Evolutionary conservation across 495 filamentous ascomycete species (phyloP), one percentile per base, ranked within the genome.

Genomic region (Penicillium cosmopolitanum): DNA sequence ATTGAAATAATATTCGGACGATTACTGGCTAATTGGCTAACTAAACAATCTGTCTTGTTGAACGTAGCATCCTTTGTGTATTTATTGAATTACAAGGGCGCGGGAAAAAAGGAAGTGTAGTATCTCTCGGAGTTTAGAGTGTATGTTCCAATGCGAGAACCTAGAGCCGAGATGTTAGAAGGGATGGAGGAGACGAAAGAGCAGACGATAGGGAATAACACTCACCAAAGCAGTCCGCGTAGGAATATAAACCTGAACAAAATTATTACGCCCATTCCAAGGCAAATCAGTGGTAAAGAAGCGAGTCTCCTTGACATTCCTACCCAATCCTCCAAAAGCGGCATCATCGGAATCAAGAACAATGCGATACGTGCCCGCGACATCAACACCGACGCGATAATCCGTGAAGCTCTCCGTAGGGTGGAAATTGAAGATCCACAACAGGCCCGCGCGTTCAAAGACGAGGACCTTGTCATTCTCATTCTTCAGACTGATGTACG

Each of bases 381-480:
- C 77, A 51, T 98, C 91, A 50, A 98, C 83, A 1, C 95, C 95
- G 56, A 98, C 87, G 18, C 96, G 83, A 68, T 97, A 98, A 70
- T 98, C 96, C 16, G 91, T 85, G 71, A 88, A 98, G 80, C 91
- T 96, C 44, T 88, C 66, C n/a, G 84, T 84, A 5, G 91, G 88
- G 70, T 97, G 87, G 82, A 97, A 97, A 75, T 98, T 98, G 82
- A 98, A 98, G 64, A 97, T 84, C 84, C 91, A 98, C 34, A 98
- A 78, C 43, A 97, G 72, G 0, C 93, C 93, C 4, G 86, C 95
- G 23, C 95, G 86, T 78, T 98, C 95, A 72, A 98, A 98, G 51
- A 96, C 93, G 61, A 98, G 84, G 18, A 97, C 90, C 78, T 98
- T 98, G 76, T 98, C 95, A 40, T 68, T 78, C 70, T 98, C 93